Conservation (phyloP, 495 filamentous ascomycete genomes). For the Baudoinia panamericana region DNA sequence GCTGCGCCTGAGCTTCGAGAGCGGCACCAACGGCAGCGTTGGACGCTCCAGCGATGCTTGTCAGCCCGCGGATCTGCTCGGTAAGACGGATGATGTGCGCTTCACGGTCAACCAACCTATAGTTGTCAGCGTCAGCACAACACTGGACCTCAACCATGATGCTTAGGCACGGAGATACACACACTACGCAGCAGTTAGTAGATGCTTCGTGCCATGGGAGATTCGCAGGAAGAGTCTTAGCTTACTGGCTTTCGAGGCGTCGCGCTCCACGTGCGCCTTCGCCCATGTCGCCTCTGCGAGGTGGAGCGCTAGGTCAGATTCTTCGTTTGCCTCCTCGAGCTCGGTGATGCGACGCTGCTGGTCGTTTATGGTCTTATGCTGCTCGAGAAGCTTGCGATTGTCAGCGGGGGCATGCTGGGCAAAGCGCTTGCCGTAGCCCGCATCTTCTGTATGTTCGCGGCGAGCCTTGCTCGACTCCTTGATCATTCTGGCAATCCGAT, state of each 20-base stretch:
- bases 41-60: background rate
- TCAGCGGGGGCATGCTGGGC: too few relatives aligned
- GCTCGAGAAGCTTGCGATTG: background rate
- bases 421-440: too few relatives aligned
- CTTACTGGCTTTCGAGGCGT: background rate
- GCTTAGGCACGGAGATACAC: too few relatives aligned
- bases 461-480: too few relatives aligned
- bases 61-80: background rate
- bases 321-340: background rate
- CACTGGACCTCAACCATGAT: too few relatives aligned
- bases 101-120: background rate
- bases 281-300: background rate
- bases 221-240: too few relatives aligned
- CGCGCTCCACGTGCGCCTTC: conserved; percentile 1
- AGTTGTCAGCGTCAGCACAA: too few relatives aligned
- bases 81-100: background rate
- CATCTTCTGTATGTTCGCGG: too few relatives aligned
- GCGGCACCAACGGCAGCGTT: background rate
- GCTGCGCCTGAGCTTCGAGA: background rate
- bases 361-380: conserved; percentile 5
- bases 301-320: background rate
- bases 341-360: background rate
- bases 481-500: too few relatives aligned
- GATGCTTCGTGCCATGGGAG: too few relatives aligned
- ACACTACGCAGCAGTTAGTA: too few relatives aligned